Percentiles rank a stretch among this genome's conserved stretches.
Evolutionary conservation across 257 asterid species (phyloP).

Genomic region (Solanum bulbocastanum): DNA sequence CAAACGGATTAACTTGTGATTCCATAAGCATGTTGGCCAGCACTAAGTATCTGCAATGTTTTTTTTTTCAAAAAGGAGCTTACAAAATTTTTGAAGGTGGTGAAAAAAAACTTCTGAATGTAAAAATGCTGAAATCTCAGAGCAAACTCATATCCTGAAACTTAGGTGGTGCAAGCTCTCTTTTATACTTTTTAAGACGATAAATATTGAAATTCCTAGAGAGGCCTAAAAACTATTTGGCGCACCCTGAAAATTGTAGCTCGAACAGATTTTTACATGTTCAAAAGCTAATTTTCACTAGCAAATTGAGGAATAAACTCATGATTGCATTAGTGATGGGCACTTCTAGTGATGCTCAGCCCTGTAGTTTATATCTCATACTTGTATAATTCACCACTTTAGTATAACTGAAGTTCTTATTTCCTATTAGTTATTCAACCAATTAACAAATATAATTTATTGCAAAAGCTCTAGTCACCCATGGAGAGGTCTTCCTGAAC

Average conservation of each 20-base stretch:
- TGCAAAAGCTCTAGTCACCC: neutral
- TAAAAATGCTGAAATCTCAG: neutral
- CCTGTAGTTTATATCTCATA: neutral
- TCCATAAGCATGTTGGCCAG: conserved; percentile 97
- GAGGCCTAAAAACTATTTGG: neutral
- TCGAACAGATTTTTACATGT: neutral
- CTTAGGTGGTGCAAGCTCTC: neutral
- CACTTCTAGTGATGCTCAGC: neutral
- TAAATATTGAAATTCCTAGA: neutral
- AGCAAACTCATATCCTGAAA: neutral
- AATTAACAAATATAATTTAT: neutral
- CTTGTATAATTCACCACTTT: neutral
- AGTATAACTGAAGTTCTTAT: neutral
- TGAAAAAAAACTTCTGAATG: neutral
- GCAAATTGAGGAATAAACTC: neutral
- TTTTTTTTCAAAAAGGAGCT: neutral
- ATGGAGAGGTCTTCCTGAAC: neutral
- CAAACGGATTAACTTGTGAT: conserved; percentile 95
- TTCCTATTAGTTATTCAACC: neutral
- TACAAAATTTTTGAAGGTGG: neutral
- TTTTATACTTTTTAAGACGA: neutral
- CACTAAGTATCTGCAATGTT: conserved; percentile 64
- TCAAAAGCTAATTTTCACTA: neutral
- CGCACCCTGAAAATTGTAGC: neutral
- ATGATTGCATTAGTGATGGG: neutral